Evolutionary conservation across 1,284 basidiomycete genomes (phyloP).

Genomic region (Ustilago curta): DNA sequence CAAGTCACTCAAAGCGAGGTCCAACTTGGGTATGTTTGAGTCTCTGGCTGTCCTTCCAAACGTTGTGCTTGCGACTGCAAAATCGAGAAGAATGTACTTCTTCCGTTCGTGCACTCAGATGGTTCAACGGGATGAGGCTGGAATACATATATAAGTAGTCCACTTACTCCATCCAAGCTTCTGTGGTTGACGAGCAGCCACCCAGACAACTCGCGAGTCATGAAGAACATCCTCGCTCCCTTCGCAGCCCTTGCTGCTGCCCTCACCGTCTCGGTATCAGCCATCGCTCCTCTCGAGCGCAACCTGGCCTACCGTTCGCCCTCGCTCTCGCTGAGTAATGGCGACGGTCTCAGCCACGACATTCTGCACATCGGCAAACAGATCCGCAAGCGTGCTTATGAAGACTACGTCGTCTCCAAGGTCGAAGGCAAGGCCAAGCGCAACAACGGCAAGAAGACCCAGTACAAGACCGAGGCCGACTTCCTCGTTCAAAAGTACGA

Average conservation of each 20-base stretch:
- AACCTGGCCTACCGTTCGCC: constrained; percentile 60
- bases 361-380: constrained; percentile 34
- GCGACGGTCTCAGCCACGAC: constrained; percentile 48
- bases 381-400: constrained; percentile 46
- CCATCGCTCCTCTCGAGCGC: constrained; percentile 50
- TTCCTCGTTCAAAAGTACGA: constrained; percentile 53
- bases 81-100: not conserved
- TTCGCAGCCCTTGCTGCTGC: constrained; percentile 35
- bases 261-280: constrained; percentile 38
- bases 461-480: constrained; percentile 45
- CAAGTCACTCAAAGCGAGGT: constrained; percentile 3
- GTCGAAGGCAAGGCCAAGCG: constrained; percentile 43
- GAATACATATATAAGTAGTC: constrained; percentile 3
- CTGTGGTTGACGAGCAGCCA: not conserved
- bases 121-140: not conserved
- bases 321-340: constrained; percentile 37
- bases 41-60: not conserved
- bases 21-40: not conserved
- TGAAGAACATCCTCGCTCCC: constrained; percentile 31
- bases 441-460: constrained; percentile 27
- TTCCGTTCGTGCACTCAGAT: not conserved
- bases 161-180: not conserved
- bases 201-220: constrained; percentile 4
- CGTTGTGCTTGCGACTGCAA: not conserved
- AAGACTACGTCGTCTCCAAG: constrained; percentile 36